A percentile compares a stretch with the other conserved stretches of the same genome.
Evolutionary conservation across 441 rosid genomes (phyloP).

Genomic region (Gossypium laxum): DNA sequence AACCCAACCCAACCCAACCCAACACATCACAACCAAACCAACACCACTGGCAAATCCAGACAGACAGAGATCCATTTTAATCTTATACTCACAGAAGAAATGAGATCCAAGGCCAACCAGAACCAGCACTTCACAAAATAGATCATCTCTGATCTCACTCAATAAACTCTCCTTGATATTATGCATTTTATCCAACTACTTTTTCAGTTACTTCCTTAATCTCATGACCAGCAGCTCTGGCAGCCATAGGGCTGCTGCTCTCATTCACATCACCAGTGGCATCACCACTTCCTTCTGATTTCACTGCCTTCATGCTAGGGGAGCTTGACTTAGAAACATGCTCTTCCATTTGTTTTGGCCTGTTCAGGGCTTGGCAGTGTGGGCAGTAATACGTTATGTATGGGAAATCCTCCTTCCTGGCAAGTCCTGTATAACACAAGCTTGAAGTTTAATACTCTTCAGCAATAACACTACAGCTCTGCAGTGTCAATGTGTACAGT

Average conservation of each 20-base stretch:
- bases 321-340: slow-evolving; percentile 21
- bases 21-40: background rate
- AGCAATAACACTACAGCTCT: background rate
- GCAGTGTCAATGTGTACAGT: background rate
- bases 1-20: background rate
- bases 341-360: slow-evolving; percentile 42
- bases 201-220: slow-evolving; percentile 2
- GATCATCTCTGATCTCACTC: background rate
- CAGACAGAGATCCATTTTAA: background rate
- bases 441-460: background rate
- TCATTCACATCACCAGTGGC: slow-evolving; percentile 16
- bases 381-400: slow-evolving; percentile 81
- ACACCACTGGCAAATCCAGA: background rate
- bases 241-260: background rate
- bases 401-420: slow-evolving; percentile 69
- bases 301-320: slow-evolving; percentile 19
- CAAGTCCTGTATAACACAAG: slow-evolving; percentile 46
- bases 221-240: background rate
- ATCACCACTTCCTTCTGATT: slow-evolving; percentile 15
- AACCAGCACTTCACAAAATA: background rate
- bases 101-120: background rate
- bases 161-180: background rate
- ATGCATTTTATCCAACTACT: background rate
- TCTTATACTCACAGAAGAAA: background rate
- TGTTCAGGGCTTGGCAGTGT: slow-evolving; percentile 67